Evolutionary conservation across 805 yeast genomes (phyloP).

Genomic region (Saturnispora bothae): DNA sequence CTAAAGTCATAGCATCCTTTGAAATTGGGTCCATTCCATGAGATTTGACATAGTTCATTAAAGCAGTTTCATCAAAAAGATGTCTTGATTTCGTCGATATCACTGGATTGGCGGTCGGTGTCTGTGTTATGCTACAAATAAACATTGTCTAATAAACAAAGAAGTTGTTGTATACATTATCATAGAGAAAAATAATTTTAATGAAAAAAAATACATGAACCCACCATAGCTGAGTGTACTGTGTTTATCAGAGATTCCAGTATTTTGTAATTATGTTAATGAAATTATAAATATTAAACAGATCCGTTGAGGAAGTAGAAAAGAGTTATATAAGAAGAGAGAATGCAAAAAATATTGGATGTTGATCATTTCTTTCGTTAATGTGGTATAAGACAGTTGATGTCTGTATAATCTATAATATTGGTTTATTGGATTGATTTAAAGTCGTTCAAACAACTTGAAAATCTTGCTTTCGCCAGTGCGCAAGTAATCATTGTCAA

Average conservation of each 20-base stretch:
- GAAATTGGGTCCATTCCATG: conserved; percentile 69
- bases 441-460: conserved; percentile 35
- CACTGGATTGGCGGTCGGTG: conserved; percentile 59
- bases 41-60: conserved; percentile 52
- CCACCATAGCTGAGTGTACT: no score
- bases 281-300: conserved; percentile 9
- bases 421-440: background rate
- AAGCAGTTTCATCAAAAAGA: conserved; percentile 54
- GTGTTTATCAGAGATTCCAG: no score
- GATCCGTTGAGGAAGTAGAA: conserved; percentile 16
- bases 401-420: conserved; percentile 7
- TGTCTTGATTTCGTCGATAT: conserved; percentile 62
- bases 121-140: conserved; percentile 48
- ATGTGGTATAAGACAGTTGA: conserved; percentile 13
- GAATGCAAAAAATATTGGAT: background rate
- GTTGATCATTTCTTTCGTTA: conserved; percentile 5
- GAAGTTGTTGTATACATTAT: no score
- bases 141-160: conserved; percentile 13
- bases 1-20: conserved; percentile 45
- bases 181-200: no score
- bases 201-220: no score
- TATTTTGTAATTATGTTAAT: no score
- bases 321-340: conserved; percentile 4
- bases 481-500: conserved; percentile 66
- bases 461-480: conserved; percentile 44